Evolutionary conservation across 1,284 basidiomycete species (phyloP), one percentile per base, ranked within the genome.

Genomic region (Pseudozyma pruni): DNA sequence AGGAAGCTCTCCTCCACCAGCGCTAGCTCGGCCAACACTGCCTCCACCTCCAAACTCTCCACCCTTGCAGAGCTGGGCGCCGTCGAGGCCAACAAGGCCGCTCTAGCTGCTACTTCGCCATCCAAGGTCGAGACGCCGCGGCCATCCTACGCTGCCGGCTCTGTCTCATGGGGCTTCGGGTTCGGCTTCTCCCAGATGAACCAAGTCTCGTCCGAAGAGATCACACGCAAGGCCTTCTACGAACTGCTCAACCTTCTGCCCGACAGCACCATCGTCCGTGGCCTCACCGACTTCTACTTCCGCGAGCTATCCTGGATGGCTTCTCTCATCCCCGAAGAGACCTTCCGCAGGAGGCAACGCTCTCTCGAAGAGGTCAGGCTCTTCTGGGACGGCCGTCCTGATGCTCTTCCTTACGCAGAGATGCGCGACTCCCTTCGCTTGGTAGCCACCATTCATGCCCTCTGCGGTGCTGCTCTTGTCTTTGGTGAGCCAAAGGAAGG

Each of bases 251-350:
- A 47, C 8, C 40, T 53, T 8, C 35, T 77, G 9, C 75, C 75
- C 2, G 58, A 60, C 45, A 51, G 68, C 14, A 45, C 27, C 19
- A 54, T 53, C 27, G 55, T 76, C 5, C 53, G 49, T 23, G 27
- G 37, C 6, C 53, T 79, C 31, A 49, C 49, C 46, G 48, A 58
- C 17, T 59, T 60, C 23, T 79, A 72, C 45, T 56, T 67, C 20
- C 49, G 53, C 22, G 74, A 79, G 34, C 55, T 79, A 7, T 63
- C 66, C 43, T 74, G 66, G 59, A 63, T 71, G 49, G 44, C 52
- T 8, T 56, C 60, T 17, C 54, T 77, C 29, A 54, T 78, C n/a
- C 52, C 56, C 33, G 53, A 64, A 33, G 54, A 59, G 10, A 35
- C 44, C 2, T 63, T 76, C 41, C 50, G 59, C 20, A 44, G 46